A percentile compares a stretch with the other conserved stretches of the same genome.
Evolutionary conservation across 495 filamentous ascomycete genomes (phyloP).

Genomic region (Aspergillus ostianus): DNA sequence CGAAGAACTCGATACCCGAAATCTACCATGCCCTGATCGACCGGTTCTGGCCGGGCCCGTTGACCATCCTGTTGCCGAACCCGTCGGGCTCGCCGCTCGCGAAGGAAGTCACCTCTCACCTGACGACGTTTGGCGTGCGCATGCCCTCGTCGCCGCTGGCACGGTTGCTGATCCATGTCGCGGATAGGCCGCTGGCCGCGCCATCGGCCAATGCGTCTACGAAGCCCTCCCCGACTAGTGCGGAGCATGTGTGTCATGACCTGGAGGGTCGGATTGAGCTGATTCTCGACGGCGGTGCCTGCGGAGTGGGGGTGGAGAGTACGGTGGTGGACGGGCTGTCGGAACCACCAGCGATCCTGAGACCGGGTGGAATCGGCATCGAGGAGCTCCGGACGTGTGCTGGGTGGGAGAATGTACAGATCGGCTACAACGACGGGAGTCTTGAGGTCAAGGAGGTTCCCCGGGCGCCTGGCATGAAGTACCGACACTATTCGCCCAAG

Average conservation of each 20-base stretch:
- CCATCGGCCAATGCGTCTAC: conserved; percentile 94
- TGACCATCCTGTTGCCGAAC: conserved; percentile 88
- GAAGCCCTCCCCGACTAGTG: conserved; percentile 84
- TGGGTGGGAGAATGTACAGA: conserved; percentile 76
- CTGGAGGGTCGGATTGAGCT: conserved; percentile 79
- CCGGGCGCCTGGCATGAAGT: conserved; percentile 96
- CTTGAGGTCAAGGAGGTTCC: conserved; percentile 53
- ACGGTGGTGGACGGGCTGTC: conserved; percentile 93
- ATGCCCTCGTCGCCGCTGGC: conserved; percentile 87
- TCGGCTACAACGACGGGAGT: conserved; percentile 70
- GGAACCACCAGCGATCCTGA: conserved; percentile 72
- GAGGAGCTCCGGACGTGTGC: conserved; percentile 70
- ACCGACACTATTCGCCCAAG: conserved; percentile 93
- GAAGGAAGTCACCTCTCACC: conserved; percentile 80
- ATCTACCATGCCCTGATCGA: conserved; percentile 82
- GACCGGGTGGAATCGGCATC: conserved; percentile 88
- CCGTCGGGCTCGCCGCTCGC: conserved; percentile 68
- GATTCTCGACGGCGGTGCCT: conserved; percentile 86
- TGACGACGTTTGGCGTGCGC: conserved; percentile 82
- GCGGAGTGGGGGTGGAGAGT: conserved; percentile 87
- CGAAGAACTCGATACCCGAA: conserved; percentile 58
- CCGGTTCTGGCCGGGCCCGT: conserved; percentile 89
- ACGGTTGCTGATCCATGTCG: conserved; percentile 73
- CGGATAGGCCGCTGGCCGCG: conserved; percentile 80
- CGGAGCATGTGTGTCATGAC: conserved; percentile 84